phyloP scores from a whole-genome alignment of 2,329 filamentous ascomycete species.

The Epichloe coenophiala region DNA sequence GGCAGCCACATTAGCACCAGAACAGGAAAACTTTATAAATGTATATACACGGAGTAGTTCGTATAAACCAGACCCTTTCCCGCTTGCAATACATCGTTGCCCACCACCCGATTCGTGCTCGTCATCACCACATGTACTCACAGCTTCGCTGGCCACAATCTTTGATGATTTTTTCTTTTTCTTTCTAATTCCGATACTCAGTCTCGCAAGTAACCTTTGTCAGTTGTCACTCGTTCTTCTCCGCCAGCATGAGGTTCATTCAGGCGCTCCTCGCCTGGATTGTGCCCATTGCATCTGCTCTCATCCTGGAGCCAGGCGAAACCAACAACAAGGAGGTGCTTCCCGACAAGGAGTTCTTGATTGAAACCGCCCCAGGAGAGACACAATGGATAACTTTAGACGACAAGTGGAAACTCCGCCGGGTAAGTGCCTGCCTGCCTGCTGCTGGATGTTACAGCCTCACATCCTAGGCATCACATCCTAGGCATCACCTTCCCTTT shows the following conservation, averaged over 20 bases:
- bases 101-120: no score
- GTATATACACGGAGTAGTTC: background rate
- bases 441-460: no score
- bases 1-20: background rate
- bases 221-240: background rate
- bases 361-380: constrained; percentile 75
- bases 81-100: no score
- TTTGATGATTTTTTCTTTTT: background rate
- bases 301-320: constrained; percentile 42
- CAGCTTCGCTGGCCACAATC: no score
- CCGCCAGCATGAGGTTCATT: constrained; percentile 35
- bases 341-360: constrained; percentile 41
- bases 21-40: background rate
- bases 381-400: constrained; percentile 84
- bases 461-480: no score
- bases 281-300: constrained; percentile 37
- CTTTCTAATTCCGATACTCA: background rate
- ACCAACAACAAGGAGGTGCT: constrained; percentile 31
- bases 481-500: no score
- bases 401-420: constrained; percentile 82
- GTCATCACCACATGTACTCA: no score
- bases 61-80: background rate
- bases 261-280: constrained; percentile 39
- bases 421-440: constrained; percentile 39
- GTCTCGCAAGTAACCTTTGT: background rate